A percentile compares a stretch with the other conserved stretches of the same genome.
phyloP scores from a whole-genome alignment of 768 basidiomycete genomes.

The Paxillus rubicundulus region DNA sequence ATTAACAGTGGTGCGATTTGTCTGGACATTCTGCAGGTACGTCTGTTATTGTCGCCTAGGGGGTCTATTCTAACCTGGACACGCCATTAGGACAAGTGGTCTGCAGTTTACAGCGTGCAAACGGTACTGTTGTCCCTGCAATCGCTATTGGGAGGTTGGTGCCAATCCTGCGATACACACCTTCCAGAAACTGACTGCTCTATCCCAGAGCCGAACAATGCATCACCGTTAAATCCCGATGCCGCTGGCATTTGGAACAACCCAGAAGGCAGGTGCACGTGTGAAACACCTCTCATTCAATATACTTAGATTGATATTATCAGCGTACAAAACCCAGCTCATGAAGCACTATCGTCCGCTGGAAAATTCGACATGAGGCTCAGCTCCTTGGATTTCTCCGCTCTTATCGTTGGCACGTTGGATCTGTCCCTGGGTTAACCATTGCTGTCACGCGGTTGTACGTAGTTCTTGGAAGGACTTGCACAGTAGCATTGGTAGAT shows the following conservation, averaged over 20 bases:
- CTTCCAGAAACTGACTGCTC: neutral
- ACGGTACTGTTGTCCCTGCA: constrained; percentile 87
- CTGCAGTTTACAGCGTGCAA: constrained; percentile 88
- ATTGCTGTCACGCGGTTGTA: neutral
- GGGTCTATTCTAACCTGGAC: constrained; percentile 6
- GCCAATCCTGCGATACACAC: neutral
- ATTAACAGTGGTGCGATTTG: constrained; percentile 75
- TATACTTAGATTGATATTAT: neutral
- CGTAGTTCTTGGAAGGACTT: constrained; percentile 4
- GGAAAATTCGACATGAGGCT: constrained; percentile 35
- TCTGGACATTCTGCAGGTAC: constrained; percentile 82
- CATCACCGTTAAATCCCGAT: constrained; percentile 84
- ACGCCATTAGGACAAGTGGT: constrained; percentile 77
- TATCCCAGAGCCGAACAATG: constrained; percentile 82
- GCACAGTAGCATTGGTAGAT: constrained; percentile 12
- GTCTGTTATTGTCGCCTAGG: constrained; percentile 4
- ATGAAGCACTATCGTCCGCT: constrained; percentile 69
- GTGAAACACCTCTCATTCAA: neutral
- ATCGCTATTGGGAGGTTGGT: constrained; percentile 79
- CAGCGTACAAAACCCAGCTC: constrained; percentile 72
- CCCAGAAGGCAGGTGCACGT: constrained; percentile 50
- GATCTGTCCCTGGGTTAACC: neutral
- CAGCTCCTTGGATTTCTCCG: neutral
- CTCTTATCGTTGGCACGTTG: neutral
- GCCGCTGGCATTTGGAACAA: constrained; percentile 80